A percentile compares a stretch with the other conserved stretches of the same genome.
Conservation (phyloP, 306 rosid species). For the Astragalus glycyphyllos region DNA sequence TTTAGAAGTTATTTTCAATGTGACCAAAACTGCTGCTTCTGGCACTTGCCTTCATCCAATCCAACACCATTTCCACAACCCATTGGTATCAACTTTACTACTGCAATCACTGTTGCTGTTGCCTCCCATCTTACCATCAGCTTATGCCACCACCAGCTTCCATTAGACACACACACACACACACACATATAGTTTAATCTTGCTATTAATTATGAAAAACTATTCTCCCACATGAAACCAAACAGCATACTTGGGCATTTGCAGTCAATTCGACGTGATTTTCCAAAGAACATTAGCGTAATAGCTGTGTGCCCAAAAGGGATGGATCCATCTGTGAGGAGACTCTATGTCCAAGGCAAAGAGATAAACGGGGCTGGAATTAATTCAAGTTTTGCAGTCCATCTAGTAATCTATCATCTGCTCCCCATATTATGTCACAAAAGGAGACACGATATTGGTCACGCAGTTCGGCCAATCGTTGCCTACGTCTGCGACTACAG, state of each 20-base stretch:
- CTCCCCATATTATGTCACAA: neutral
- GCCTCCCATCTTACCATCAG: neutral
- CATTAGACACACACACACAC: too few species aligned
- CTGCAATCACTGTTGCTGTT: neutral
- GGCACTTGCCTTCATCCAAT: neutral
- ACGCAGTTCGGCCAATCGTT: too few species aligned
- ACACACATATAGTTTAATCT: too few species aligned
- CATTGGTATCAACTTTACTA: neutral
- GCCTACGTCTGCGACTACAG: too few species aligned
- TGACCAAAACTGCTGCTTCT: neutral
- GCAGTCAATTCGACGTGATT: conserved; percentile 80
- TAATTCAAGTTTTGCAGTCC: conserved; percentile 91
- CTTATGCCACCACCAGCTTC: neutral
- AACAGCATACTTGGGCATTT: conserved; percentile 93
- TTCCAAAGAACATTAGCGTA: conserved; percentile 88
- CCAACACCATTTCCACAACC: neutral
- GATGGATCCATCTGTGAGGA: too few species aligned
- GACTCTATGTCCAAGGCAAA: conserved; percentile 96
- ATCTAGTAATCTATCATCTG: conserved; percentile 61
- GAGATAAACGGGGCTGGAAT: conserved; percentile 98
- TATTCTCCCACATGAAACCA: conserved; percentile 89
- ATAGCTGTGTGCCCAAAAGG: conserved; percentile 97
- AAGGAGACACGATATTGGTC: too few species aligned
- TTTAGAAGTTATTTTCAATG: neutral
- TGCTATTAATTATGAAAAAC: conserved; percentile 70